Percentiles rank a stretch among this genome's conserved stretches.
Evolutionary conservation across 768 basidiomycete genomes (phyloP).

Genomic region (Lactarius indigo): DNA sequence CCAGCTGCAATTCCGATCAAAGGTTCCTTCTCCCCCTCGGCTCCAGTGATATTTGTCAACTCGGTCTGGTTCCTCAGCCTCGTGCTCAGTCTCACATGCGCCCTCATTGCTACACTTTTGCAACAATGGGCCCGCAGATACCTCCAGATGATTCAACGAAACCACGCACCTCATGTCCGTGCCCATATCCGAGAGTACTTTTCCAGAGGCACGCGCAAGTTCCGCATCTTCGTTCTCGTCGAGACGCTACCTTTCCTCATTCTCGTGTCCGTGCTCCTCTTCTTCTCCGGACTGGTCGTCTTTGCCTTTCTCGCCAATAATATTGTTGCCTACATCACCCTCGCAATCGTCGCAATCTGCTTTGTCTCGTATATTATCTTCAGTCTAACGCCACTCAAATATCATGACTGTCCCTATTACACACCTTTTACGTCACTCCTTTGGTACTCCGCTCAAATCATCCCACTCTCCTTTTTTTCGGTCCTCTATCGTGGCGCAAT

Average conservation of each 20-base stretch:
- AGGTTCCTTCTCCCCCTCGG: neutral
- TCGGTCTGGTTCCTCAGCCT: constrained; percentile 6
- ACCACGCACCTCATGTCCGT: neutral
- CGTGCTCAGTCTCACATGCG: too few species aligned
- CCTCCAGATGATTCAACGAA: neutral
- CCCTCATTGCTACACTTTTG: constrained; percentile 1
- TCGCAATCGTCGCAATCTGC: neutral
- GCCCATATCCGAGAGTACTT: neutral
- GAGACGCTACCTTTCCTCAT: neutral
- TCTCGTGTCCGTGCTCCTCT: constrained; percentile 3
- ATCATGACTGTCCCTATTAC: constrained; percentile 13
- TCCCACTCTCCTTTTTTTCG: neutral
- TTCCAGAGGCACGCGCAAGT: neutral
- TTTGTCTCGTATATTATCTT: neutral
- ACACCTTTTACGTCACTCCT: neutral
- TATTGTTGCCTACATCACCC: neutral
- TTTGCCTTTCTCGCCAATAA: constrained; percentile 6
- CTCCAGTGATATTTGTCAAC: constrained; percentile 1
- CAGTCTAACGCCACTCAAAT: constrained; percentile 3
- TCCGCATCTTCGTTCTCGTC: neutral
- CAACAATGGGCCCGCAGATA: constrained; percentile 17
- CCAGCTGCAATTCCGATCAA: neutral
- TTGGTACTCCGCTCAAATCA: neutral
- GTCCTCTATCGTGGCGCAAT: neutral
- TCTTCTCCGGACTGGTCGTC: constrained; percentile 9